Percentiles rank a stretch among this genome's conserved stretches.
These are phyloP conservation scores for Penstemon eatonii DNA, from an alignment of 257 asterid genomes.

Conservation along the genomic window DNA sequence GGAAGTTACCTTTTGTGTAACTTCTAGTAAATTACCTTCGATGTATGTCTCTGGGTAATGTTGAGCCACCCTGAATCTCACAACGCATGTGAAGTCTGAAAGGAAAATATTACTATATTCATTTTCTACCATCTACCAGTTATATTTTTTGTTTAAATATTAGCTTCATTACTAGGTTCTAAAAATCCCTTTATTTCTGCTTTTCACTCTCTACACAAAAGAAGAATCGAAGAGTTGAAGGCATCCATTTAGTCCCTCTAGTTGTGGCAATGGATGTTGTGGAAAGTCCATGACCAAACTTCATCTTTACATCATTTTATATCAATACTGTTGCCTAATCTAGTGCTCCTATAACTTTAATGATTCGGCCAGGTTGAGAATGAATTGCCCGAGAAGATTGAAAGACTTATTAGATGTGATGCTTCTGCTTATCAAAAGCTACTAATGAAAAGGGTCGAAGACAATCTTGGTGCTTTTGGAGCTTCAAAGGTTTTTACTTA, in stretches of 20 bases:
- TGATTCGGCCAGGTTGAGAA: constrained; percentile 76
- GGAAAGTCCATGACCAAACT: constrained; percentile 17
- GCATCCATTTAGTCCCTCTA: constrained; percentile 2
- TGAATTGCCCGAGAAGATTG: constrained; percentile 93
- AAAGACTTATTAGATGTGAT: constrained; percentile 92
- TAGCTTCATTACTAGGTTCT: constrained; percentile 14
- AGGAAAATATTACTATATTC: background rate
- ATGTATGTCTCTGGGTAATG: background rate
- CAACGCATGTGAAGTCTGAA: too few relatives aligned
- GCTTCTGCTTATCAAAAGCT: constrained; percentile 95
- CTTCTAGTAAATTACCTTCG: constrained; percentile 5
- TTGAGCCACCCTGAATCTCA: too few relatives aligned
- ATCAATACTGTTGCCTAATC: constrained; percentile 24
- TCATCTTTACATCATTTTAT: constrained; percentile 15
- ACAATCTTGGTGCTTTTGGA: constrained; percentile 97
- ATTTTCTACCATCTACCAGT: background rate
- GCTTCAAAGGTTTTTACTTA: constrained; percentile 66
- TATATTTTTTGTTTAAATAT: constrained; percentile 3
- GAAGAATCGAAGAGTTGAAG: background rate
- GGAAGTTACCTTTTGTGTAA: constrained; percentile 11
- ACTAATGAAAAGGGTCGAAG: constrained; percentile 97
- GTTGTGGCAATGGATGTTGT: constrained; percentile 13
- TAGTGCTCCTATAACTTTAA: constrained; percentile 24
- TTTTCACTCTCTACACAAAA: background rate
- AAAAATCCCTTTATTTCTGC: background rate